Base-by-base conservation (phyloP, 2,329 filamentous ascomycete genomes). In the Xylaria sp. region DNA sequence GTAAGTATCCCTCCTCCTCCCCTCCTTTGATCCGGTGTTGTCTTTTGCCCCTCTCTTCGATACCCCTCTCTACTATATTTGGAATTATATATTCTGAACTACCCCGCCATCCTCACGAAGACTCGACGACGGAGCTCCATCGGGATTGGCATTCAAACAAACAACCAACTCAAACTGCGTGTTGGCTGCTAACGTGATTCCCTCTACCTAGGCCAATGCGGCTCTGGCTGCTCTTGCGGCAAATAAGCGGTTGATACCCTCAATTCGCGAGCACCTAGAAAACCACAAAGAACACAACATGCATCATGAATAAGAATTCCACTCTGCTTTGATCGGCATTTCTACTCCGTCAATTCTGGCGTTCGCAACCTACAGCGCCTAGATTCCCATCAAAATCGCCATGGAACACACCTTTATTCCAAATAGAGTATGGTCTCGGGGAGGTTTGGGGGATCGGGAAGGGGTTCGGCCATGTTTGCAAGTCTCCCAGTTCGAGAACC, bases 191-290 rank as follows among this genome's bases (percentile, higher is more conserved):
- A 44, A 69, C 60, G 33, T 20, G 13, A 25, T 29, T 47, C 10
- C 9, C 29, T 25, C 36, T 29, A 10, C 50, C 27, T 54, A 73
- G 71, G 71, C 71, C 57, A 65, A 59, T 73, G 71, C 66, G 71
- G 71, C 68, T 67, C 69, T 62, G 60, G 60, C 69, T 73, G 71
- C 69, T 68, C 68, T 9, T 73, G 71, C 69, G 69, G 71, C 50
- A 71, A 73, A 70, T 73, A 73, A 72, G 61, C 63, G 31, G 61
- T 60, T 45, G 39, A 49, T 27, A 39, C 17, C 13, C 38, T 63
- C 50, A 51, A 33, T 42, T 47, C 56, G 49, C 65, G 17, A 56
- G 20, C 39, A 53, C 53, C 33, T 27, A 38, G 29, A 29, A 33
- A 31, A n/a, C 5, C 7, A 54, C 33, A 17, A 44, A 25, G 1